Percentiles rank a stretch among this genome's conserved stretches.
Evolutionary conservation across 2,329 filamentous ascomycete genomes (phyloP).

Genomic region (Colletotrichum lentis): DNA sequence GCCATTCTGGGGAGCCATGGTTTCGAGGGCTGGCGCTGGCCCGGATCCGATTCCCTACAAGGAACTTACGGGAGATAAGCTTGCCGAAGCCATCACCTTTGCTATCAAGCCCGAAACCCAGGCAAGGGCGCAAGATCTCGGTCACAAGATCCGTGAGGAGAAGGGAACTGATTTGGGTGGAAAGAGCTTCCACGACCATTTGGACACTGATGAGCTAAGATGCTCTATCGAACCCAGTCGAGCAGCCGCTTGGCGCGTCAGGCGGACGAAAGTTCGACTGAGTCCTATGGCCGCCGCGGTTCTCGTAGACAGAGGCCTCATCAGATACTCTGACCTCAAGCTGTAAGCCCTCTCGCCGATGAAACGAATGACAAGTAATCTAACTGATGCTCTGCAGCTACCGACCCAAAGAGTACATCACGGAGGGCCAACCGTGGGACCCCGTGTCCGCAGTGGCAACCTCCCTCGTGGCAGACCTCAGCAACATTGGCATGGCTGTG

Average conservation of each 20-base stretch:
- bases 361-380: no score
- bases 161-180: slow-evolving; percentile 69
- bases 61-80: slow-evolving; percentile 69
- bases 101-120: slow-evolving; percentile 68
- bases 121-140: slow-evolving; percentile 64
- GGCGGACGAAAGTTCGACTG: slow-evolving; percentile 70
- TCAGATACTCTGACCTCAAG: slow-evolving; percentile 77
- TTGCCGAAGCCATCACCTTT: slow-evolving; percentile 70
- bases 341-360: slow-evolving; percentile 60
- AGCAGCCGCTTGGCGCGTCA: slow-evolving; percentile 78
- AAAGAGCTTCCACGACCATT: slow-evolving; percentile 74
- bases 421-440: slow-evolving; percentile 79
- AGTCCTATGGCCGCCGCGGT: slow-evolving; percentile 77
- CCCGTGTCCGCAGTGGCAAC: slow-evolving; percentile 80
- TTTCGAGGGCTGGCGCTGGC: slow-evolving; percentile 75
- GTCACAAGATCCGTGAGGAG: slow-evolving; percentile 72
- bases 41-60: slow-evolving; percentile 75
- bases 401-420: slow-evolving; percentile 72
- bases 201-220: slow-evolving; percentile 71
- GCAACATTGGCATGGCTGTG: slow-evolving; percentile 81
- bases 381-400: slow-evolving; percentile 49
- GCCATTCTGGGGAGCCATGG: slow-evolving; percentile 83
- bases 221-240: slow-evolving; percentile 74
- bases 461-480: slow-evolving; percentile 83
- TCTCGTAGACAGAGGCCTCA: slow-evolving; percentile 68